Conservation (phyloP, 208 protist genomes). For the Trypanosoma platydactyli region DNA sequence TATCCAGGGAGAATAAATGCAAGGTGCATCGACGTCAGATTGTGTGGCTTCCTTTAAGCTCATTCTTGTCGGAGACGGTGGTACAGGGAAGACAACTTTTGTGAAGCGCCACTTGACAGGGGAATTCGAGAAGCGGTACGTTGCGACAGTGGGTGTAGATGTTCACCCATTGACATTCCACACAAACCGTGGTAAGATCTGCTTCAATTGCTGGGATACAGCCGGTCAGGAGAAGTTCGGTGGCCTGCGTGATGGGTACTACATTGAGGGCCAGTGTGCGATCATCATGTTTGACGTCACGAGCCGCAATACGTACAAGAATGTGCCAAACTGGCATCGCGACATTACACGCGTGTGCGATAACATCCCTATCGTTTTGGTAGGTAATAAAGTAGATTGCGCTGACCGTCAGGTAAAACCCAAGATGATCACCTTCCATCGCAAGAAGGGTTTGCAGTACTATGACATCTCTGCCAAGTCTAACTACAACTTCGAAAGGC, state of each 20-base stretch:
- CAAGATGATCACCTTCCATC: constrained; percentile 99
- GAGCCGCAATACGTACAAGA: constrained; percentile 99
- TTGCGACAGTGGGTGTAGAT: constrained; percentile 94
- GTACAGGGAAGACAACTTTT: constrained; percentile 99
- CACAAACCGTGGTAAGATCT: constrained; percentile 98
- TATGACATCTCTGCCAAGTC: constrained; percentile 99
- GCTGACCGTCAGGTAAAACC: constrained; percentile 99
- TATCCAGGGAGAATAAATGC: constrained; percentile 27
- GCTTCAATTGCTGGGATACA: constrained; percentile 99
- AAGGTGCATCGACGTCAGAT: constrained; percentile 30
- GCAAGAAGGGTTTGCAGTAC: constrained; percentile 99
- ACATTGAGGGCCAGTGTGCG: constrained; percentile 98
- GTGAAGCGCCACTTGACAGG: constrained; percentile 99
- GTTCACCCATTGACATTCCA: constrained; percentile 99
- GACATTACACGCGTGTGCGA: constrained; percentile 99
- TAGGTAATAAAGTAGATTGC: constrained; percentile 99
- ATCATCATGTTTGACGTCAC: constrained; percentile 99
- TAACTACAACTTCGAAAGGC: constrained; percentile 99
- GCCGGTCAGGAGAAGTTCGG: constrained; percentile 99
- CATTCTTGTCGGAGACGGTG: constrained; percentile 99
- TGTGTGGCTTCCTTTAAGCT: constrained; percentile 96
- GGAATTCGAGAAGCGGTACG: constrained; percentile 99
- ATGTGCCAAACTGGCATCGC: constrained; percentile 99
- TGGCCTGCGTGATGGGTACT: constrained; percentile 99
- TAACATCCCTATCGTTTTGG: constrained; percentile 99